A percentile compares a stretch with the other conserved stretches of the same genome.
phyloP scores from a whole-genome alignment of 2,329 filamentous ascomycete species.

The Colletotrichum salicis region DNA sequence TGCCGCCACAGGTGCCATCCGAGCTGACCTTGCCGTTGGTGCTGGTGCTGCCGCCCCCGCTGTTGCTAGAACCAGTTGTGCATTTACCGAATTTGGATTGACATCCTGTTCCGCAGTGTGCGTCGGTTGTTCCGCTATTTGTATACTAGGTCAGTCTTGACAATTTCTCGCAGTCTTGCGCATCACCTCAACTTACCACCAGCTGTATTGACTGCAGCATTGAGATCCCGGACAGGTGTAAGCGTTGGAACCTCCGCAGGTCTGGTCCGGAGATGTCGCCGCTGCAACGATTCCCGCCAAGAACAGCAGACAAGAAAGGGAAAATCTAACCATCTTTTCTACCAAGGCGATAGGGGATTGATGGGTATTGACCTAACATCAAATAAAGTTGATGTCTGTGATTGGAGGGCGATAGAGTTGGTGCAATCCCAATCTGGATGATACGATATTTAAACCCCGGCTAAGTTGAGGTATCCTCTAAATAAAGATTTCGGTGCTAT shows the following conservation, averaged over 20 bases:
- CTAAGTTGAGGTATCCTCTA: no score
- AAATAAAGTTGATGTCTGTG: no score
- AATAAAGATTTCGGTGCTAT: no score
- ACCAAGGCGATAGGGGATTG: neutral
- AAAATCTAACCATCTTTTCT: neutral
- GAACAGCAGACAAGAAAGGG: neutral
- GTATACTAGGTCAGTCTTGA: neutral
- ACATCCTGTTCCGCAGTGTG: constrained; percentile 24
- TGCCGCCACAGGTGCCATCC: constrained; percentile 53
- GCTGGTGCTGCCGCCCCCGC: no score
- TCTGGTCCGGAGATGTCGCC: constrained; percentile 45
- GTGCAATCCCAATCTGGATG: no score
- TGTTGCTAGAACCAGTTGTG: neutral
- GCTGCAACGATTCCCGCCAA: neutral
- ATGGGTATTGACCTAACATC: no score
- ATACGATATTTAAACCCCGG: no score
- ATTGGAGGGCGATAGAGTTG: no score
- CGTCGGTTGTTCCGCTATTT: constrained; percentile 6
- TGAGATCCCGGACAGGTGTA: constrained; percentile 47
- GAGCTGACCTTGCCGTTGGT: constrained; percentile 25
- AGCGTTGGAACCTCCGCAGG: constrained; percentile 51
- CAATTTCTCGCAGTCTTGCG: no score
- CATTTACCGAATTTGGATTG: constrained; percentile 22
- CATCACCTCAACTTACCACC: constrained; percentile 9
- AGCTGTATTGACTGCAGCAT: constrained; percentile 26